Evolutionary conservation across 805 yeast genomes (phyloP).

Genomic region (Middelhovenomyces tepae): DNA sequence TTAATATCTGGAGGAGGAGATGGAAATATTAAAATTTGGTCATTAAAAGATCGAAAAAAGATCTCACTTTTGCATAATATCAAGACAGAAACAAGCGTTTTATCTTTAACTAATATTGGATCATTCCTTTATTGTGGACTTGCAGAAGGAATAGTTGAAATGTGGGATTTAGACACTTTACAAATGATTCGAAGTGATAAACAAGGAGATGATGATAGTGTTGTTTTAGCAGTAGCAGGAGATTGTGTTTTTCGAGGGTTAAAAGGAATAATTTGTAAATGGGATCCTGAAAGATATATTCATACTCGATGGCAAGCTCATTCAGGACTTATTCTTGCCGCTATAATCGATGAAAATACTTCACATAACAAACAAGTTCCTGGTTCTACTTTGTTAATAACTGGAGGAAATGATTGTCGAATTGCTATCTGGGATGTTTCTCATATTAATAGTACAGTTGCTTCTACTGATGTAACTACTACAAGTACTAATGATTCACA

Average conservation of each 20-base stretch:
- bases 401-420: constrained; percentile 65
- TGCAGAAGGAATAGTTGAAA: constrained; percentile 61
- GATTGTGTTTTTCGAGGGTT: constrained; percentile 60
- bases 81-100: constrained; percentile 59
- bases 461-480: constrained; percentile 5
- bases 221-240: constrained; percentile 48
- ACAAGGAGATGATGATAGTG: constrained; percentile 39
- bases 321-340: constrained; percentile 49
- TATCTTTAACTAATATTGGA: constrained; percentile 54
- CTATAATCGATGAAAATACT: constrained; percentile 35
- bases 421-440: constrained; percentile 64
- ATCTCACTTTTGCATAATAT: constrained; percentile 29
- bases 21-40: constrained; percentile 80
- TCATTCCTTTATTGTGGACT: constrained; percentile 79
- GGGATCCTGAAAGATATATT: constrained; percentile 41
- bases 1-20: constrained; percentile 83
- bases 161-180: constrained; percentile 79
- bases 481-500: constrained; percentile 48
- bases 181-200: constrained; percentile 43
- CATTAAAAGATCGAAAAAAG: constrained; percentile 24
- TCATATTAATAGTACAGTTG: constrained; percentile 9
- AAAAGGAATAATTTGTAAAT: constrained; percentile 39
- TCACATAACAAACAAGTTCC: no score
- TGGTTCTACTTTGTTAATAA: constrained; percentile 41
- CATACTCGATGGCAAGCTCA: constrained; percentile 44